phyloP scores from a whole-genome alignment of 2,329 filamentous ascomycete genomes.

The Botryotinia globosa region DNA sequence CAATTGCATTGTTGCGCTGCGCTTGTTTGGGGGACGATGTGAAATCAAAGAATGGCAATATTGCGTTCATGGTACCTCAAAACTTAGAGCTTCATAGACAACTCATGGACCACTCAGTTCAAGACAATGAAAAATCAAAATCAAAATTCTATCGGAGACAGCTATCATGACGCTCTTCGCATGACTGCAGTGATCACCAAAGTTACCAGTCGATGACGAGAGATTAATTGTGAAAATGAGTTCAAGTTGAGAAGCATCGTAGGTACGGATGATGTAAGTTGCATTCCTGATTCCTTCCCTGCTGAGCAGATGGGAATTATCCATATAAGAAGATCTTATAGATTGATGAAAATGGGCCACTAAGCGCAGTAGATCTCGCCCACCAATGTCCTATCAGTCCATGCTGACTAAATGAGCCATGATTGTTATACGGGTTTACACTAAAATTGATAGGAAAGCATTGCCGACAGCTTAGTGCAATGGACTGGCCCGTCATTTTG shows the following conservation, averaged over 20 bases:
- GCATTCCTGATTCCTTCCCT: neutral
- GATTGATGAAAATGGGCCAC: neutral
- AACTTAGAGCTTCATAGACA: neutral
- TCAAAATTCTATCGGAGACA: neutral
- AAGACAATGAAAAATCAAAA: neutral
- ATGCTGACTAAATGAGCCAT: neutral
- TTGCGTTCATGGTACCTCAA: neutral
- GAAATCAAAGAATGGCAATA: too few species aligned
- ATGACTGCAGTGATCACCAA: neutral
- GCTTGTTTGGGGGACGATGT: neutral
- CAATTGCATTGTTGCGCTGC: too few species aligned
- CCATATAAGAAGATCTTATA: constrained; percentile 12
- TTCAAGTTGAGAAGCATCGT: neutral
- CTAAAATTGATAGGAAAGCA: neutral
- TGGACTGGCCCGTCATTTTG: neutral
- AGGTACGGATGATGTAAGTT: neutral
- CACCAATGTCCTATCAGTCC: neutral
- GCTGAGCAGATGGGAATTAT: neutral
- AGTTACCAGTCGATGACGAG: neutral
- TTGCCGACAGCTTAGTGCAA: neutral
- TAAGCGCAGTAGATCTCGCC: neutral
- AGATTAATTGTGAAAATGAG: neutral
- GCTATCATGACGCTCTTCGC: neutral
- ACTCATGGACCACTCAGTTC: neutral
- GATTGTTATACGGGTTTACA: neutral